These are phyloP conservation scores for Alloteropsis semialata DNA, from an alignment of 176 grass and related monocot species.

Conservation along the genomic window DNA sequence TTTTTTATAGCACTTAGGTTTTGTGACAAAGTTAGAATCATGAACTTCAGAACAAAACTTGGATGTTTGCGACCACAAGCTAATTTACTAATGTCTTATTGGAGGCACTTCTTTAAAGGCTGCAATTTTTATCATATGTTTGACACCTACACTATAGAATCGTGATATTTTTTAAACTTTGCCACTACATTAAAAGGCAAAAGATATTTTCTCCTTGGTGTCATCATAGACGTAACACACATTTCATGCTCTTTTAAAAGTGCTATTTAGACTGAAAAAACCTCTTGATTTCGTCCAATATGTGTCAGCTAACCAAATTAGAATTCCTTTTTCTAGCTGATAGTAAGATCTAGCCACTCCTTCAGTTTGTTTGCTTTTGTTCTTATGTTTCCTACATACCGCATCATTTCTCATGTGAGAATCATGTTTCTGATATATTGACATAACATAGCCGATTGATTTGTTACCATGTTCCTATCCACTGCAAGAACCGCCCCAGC, in stretches of 20 bases:
- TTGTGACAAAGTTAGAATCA: background rate
- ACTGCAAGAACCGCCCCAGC: background rate
- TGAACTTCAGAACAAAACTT: background rate
- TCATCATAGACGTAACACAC: too few relatives aligned
- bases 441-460: background rate
- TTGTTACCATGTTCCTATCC: constrained; percentile 14
- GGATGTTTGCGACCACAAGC: background rate
- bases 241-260: too few relatives aligned
- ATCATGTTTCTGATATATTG: background rate
- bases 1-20: background rate
- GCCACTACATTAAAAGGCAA: too few relatives aligned
- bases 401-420: background rate
- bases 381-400: background rate
- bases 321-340: background rate
- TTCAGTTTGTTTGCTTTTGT: background rate
- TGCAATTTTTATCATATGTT: too few relatives aligned
- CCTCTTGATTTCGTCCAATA: background rate
- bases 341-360: background rate
- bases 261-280: background rate
- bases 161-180: too few relatives aligned
- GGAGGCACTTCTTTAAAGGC: too few relatives aligned
- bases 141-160: too few relatives aligned
- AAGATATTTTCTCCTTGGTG: too few relatives aligned
- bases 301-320: background rate
- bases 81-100: too few relatives aligned